Conservation (phyloP, 2,329 filamentous ascomycete genomes). For the Metarhizium guizhouense region DNA sequence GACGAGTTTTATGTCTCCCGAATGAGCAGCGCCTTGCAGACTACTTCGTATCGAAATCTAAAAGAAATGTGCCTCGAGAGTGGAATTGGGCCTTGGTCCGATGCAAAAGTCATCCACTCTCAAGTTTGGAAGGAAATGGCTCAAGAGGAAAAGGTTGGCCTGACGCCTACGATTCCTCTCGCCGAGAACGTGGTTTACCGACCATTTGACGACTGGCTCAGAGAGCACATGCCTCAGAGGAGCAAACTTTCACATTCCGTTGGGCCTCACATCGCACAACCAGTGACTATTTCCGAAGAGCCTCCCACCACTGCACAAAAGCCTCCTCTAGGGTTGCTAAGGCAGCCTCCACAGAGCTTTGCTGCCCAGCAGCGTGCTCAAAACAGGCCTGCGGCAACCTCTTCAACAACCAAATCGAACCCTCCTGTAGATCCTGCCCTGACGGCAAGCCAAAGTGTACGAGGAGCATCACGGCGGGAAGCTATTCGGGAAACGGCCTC, state of each 20-base stretch:
- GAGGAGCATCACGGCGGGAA: slow-evolving; percentile 19
- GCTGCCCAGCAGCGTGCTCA: slow-evolving; percentile 57
- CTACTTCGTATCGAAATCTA: slow-evolving; percentile 41
- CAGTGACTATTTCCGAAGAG: slow-evolving; percentile 21
- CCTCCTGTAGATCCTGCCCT: slow-evolving; percentile 14
- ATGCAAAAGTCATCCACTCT: slow-evolving; percentile 37
- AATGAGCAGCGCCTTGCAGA: slow-evolving; percentile 34
- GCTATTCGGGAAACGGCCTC: slow-evolving; percentile 13
- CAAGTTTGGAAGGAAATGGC: slow-evolving; percentile 59
- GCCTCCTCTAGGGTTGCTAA: slow-evolving; percentile 34
- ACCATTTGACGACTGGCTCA: slow-evolving; percentile 52
- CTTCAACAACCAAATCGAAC: slow-evolving; percentile 16
- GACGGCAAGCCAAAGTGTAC: slow-evolving; percentile 21
- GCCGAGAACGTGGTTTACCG: slow-evolving; percentile 54
- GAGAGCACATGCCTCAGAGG: slow-evolving; percentile 33
- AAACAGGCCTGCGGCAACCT: slow-evolving; percentile 30
- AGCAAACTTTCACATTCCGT: slow-evolving; percentile 4
- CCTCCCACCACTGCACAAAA: slow-evolving; percentile 23
- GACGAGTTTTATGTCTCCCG: slow-evolving; percentile 48
- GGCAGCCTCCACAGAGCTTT: slow-evolving; percentile 53
- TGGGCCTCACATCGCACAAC: not conserved
- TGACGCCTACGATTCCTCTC: slow-evolving; percentile 55
- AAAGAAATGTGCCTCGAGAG: slow-evolving; percentile 49
- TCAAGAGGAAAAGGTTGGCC: slow-evolving; percentile 56
- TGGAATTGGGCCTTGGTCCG: slow-evolving; percentile 47